phyloP scores from a whole-genome alignment of 371 early-diverging fungal species.

The Mortierella sp. region DNA sequence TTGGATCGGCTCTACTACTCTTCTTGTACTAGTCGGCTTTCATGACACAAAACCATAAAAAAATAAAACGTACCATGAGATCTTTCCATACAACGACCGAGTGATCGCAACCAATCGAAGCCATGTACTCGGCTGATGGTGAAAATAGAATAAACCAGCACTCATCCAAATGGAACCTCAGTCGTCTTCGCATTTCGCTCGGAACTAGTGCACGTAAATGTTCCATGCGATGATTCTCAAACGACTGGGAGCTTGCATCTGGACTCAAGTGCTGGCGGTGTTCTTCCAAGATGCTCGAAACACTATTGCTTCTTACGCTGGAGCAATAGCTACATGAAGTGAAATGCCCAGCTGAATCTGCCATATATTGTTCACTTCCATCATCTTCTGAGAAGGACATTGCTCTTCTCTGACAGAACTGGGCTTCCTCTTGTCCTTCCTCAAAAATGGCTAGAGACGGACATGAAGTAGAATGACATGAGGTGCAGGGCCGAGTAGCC shows the following conservation, averaged over 20 bases:
- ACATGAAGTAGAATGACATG: slow-evolving; percentile 8
- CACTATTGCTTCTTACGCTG: slow-evolving; percentile 31
- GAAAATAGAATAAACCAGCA: slow-evolving; percentile 53
- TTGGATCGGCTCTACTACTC: background rate
- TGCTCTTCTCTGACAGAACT: slow-evolving; percentile 4
- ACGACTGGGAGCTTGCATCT: background rate
- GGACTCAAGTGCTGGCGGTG: background rate
- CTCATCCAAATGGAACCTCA: slow-evolving; percentile 40
- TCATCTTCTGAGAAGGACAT: slow-evolving; percentile 1
- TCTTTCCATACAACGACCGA: slow-evolving; percentile 33
- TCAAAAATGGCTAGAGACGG: slow-evolving; percentile 7
- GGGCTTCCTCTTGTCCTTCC: background rate
- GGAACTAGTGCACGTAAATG: slow-evolving; percentile 26
- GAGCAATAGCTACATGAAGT: slow-evolving; percentile 32
- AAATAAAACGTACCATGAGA: slow-evolving; percentile 22
- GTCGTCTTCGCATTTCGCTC: slow-evolving; percentile 20
- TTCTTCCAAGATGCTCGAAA: slow-evolving; percentile 17
- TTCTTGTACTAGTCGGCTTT: background rate
- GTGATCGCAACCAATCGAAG: slow-evolving; percentile 34
- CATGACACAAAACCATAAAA: background rate
- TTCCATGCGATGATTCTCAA: slow-evolving; percentile 12
- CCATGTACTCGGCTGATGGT: slow-evolving; percentile 40
- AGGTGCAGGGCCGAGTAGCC: background rate
- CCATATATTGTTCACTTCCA: slow-evolving; percentile 10
- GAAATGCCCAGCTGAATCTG: slow-evolving; percentile 1